Conservation (phyloP, 2,329 filamentous ascomycete genomes). For the Paecilomyces variotii region DNA sequence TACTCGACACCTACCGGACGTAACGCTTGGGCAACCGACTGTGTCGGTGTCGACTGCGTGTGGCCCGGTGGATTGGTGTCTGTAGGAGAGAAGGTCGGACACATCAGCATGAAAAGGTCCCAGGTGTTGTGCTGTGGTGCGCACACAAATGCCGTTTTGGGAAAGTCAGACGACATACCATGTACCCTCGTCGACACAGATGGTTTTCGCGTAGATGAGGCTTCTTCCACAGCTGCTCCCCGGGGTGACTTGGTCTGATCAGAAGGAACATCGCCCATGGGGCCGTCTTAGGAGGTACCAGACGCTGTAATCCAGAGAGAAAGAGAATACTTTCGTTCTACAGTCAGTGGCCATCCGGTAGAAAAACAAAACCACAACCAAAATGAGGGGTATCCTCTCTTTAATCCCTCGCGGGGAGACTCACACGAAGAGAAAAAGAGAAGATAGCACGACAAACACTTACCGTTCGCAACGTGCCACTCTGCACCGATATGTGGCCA, state of each 20-base stretch:
- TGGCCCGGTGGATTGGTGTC: not conserved
- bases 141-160: not conserved
- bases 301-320: not conserved
- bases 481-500: not conserved
- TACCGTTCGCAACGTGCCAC: not conserved
- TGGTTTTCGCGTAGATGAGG: conserved; percentile 5
- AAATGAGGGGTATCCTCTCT: not conserved
- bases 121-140: not conserved
- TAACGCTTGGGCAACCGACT: conserved; percentile 2
- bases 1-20: conserved; percentile 14
- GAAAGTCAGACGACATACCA: conserved; percentile 7
- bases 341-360: not conserved
- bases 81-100: not conserved
- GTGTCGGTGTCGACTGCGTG: conserved; percentile 2
- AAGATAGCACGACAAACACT: not conserved
- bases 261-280: conserved; percentile 22
- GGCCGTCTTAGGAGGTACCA: conserved; percentile 3
- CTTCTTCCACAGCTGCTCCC: conserved; percentile 9
- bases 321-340: not conserved
- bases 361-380: not conserved
- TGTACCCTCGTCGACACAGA: conserved; percentile 3
- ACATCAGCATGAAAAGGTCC: not conserved
- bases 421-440: not conserved
- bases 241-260: conserved; percentile 11
- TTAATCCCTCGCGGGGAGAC: not conserved